Percentiles rank a stretch among this genome's conserved stretches.
phyloP scores from a whole-genome alignment of 2,329 filamentous ascomycete species.

The Neocucurbitaria cava region DNA sequence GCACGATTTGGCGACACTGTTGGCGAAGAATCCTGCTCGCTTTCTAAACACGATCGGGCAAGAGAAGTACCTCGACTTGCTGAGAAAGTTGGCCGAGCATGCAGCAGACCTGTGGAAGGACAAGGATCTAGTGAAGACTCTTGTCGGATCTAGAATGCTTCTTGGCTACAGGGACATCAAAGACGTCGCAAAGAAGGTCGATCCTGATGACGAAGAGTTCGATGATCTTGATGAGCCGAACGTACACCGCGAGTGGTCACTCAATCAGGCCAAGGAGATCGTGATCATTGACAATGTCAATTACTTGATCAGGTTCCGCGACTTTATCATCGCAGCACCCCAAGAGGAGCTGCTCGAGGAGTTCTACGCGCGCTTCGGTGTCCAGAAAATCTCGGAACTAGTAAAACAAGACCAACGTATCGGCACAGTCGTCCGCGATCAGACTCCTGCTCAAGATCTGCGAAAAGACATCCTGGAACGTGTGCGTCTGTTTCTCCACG shows the following conservation, averaged over 20 bases:
- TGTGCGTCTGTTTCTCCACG: constrained; percentile 87
- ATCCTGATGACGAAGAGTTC: constrained; percentile 48
- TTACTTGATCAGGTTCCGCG: constrained; percentile 84
- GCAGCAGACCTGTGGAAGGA: constrained; percentile 75
- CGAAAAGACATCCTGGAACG: constrained; percentile 86
- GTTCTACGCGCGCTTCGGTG: constrained; percentile 84
- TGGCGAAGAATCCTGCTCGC: constrained; percentile 83
- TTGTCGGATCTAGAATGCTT: constrained; percentile 78
- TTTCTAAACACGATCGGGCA: constrained; percentile 81
- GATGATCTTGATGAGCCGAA: constrained; percentile 56
- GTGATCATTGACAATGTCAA: constrained; percentile 61
- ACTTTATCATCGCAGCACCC: constrained; percentile 82
- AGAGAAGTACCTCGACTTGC: constrained; percentile 85
- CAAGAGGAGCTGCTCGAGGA: constrained; percentile 86
- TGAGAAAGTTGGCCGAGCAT: constrained; percentile 81
- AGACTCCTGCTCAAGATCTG: constrained; percentile 71
- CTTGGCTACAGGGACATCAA: constrained; percentile 77
- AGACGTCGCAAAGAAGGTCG: constrained; percentile 61
- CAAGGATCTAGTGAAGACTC: constrained; percentile 75
- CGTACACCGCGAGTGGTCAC: constrained; percentile 73
- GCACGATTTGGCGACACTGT: constrained; percentile 79
- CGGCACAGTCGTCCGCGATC: constrained; percentile 70
- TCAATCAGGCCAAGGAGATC: constrained; percentile 79
- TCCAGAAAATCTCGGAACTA: constrained; percentile 75
- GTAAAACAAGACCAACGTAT: constrained; percentile 81